Evolutionary conservation across 148 eudicot genomes (phyloP).

Genomic region (Simmondsia chinensis): DNA sequence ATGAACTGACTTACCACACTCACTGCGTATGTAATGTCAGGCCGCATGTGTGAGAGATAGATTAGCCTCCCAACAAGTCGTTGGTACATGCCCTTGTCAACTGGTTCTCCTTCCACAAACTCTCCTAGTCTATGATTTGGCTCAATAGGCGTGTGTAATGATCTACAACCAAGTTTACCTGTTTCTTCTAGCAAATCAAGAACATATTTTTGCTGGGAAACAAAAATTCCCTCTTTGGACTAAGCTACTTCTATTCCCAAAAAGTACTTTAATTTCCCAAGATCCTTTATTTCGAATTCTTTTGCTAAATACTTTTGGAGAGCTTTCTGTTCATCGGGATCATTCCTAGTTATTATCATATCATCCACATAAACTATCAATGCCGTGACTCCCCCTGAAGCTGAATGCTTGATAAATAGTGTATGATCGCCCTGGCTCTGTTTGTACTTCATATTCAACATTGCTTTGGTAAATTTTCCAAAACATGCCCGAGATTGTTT

Average conservation of each 20-base stretch:
- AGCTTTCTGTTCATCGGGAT: too few relatives aligned
- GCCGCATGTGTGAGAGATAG: neutral
- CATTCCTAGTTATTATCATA: too few relatives aligned
- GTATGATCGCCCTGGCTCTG: too few relatives aligned
- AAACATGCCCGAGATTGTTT: too few relatives aligned
- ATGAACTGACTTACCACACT: neutral
- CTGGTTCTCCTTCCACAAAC: neutral
- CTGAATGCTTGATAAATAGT: too few relatives aligned
- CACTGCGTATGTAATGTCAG: neutral
- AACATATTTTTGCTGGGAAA: too few relatives aligned
- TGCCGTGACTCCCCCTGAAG: too few relatives aligned
- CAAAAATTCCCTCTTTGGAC: neutral
- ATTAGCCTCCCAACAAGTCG: constrained; percentile 1
- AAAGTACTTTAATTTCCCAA: neutral
- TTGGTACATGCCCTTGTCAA: neutral
- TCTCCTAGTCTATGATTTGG: too few relatives aligned
- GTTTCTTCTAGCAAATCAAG: neutral
- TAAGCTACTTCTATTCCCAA: neutral
- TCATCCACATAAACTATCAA: too few relatives aligned
- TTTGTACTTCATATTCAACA: too few relatives aligned
- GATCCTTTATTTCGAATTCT: neutral
- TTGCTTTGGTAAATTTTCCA: too few relatives aligned
- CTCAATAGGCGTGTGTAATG: neutral
- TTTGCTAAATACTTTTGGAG: too few relatives aligned
- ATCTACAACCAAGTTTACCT: neutral